phyloP scores from a whole-genome alignment of 2,329 filamentous ascomycete species.

The Daldinia sp. region DNA sequence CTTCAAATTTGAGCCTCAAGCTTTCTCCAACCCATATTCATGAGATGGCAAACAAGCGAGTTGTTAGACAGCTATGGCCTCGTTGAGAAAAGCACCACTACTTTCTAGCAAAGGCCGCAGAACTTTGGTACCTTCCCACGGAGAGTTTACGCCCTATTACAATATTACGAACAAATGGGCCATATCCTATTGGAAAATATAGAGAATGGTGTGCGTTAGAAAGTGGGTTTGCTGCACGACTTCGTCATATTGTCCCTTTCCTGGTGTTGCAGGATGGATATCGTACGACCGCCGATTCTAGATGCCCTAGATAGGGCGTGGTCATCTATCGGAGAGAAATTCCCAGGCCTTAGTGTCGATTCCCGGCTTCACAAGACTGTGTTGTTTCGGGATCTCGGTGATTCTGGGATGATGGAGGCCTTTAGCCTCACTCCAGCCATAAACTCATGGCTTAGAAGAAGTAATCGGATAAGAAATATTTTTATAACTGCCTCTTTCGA shows the following conservation, averaged over 20 bases:
- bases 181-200: conserved; percentile 4
- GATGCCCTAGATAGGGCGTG: background rate
- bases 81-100: background rate
- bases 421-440: background rate
- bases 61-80: background rate
- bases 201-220: background rate
- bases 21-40: background rate
- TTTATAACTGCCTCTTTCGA: background rate
- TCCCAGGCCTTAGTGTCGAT: background rate
- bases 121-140: background rate
- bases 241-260: background rate
- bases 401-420: background rate
- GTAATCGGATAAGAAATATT: background rate
- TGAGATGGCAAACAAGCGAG: background rate
- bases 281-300: background rate
- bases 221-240: background rate
- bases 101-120: too few relatives aligned
- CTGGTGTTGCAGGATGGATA: background rate
- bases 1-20: background rate
- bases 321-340: background rate
- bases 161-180: too few relatives aligned
- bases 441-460: background rate
- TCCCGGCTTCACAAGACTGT: background rate
- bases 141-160: background rate
- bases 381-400: background rate